These are phyloP conservation scores for Sicyos edulis DNA, from an alignment of 306 rosid genomes.

Conservation along the genomic window DNA sequence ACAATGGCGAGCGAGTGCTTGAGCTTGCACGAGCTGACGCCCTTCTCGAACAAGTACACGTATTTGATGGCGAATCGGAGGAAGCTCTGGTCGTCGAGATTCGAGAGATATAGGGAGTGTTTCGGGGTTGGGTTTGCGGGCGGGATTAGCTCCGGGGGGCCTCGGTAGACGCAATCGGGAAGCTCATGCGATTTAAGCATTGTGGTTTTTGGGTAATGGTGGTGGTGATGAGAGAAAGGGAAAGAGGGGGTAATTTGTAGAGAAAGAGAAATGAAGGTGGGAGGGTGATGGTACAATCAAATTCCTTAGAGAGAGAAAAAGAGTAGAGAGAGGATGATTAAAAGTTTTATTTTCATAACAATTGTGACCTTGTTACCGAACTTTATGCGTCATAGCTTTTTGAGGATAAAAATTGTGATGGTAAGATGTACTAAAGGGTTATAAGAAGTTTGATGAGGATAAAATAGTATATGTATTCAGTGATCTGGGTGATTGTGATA, in stretches of 20 bases:
- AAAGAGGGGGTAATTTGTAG: constrained; percentile 12
- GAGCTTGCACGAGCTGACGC: constrained; percentile 37
- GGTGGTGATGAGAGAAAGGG: neutral
- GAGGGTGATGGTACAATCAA: constrained; percentile 32
- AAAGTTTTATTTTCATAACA: no score
- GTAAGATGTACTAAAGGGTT: no score
- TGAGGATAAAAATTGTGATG: no score
- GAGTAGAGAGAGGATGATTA: neutral
- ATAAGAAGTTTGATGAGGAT: no score
- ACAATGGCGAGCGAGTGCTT: constrained; percentile 54
- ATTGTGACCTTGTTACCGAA: no score
- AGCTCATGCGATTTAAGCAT: constrained; percentile 53
- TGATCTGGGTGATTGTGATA: no score
- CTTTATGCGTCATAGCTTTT: no score
- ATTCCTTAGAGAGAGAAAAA: constrained; percentile 28
- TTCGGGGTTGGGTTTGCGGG: constrained; percentile 69
- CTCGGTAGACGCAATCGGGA: constrained; percentile 58
- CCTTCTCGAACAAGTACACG: constrained; percentile 49
- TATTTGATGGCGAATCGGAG: constrained; percentile 77
- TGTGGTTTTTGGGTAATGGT: neutral
- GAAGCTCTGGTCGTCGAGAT: constrained; percentile 76
- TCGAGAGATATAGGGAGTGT: constrained; percentile 64
- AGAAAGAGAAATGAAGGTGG: constrained; percentile 10
- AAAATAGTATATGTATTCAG: no score
- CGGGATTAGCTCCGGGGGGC: constrained; percentile 29